Evolutionary conservation across 2,329 filamentous ascomycete genomes (phyloP).

Genomic region (Penicillium glabrum): DNA sequence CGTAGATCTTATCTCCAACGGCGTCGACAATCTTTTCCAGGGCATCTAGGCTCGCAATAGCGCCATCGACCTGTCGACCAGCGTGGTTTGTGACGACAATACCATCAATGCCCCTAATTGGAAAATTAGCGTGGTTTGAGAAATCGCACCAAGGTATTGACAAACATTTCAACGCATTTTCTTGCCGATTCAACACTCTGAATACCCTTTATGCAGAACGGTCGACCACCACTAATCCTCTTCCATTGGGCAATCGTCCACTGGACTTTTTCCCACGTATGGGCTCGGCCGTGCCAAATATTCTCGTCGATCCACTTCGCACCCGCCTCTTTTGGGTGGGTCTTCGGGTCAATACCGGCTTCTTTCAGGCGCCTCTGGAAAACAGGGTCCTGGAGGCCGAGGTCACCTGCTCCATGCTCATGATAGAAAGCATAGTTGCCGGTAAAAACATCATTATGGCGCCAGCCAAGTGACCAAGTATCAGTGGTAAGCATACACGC

Average conservation of each 20-base stretch:
- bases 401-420: constrained; percentile 53
- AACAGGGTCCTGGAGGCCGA: constrained; percentile 61
- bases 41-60: constrained; percentile 39
- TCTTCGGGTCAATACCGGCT: constrained; percentile 54
- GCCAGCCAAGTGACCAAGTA: constrained; percentile 65
- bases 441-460: constrained; percentile 57
- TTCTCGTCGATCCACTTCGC: constrained; percentile 62
- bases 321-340: constrained; percentile 54
- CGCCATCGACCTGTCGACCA: constrained; percentile 39
- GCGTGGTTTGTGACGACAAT: constrained; percentile 41
- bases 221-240: constrained; percentile 56
- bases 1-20: constrained; percentile 32
- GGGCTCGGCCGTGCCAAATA: constrained; percentile 63
- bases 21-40: constrained; percentile 28
- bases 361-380: constrained; percentile 57
- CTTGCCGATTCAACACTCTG: constrained; percentile 49
- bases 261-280: constrained; percentile 65
- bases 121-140: constrained; percentile 5
- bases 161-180: constrained; percentile 7
- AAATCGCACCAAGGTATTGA: background rate
- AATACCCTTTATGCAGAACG: constrained; percentile 68
- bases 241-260: constrained; percentile 64
- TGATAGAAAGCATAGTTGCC: constrained; percentile 65
- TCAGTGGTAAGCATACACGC: constrained; percentile 63
- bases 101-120: background rate